These are phyloP conservation scores for Eucalyptus cloeziana DNA, from an alignment of 345 rosid species.

Conservation along the genomic window DNA sequence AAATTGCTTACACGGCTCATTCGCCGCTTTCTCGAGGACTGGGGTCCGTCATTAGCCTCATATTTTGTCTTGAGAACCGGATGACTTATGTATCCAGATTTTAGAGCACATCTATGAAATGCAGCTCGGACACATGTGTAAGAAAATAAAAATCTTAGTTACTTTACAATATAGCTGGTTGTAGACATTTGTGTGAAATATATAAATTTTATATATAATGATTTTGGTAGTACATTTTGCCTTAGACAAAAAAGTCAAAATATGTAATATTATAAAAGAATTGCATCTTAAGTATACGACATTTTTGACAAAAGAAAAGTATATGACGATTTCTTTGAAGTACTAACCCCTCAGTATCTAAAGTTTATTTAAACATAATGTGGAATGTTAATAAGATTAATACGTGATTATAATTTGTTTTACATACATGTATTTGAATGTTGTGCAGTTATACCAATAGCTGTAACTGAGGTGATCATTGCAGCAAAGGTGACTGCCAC, in stretches of 20 bases:
- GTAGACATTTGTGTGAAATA: neutral
- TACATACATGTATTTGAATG: neutral
- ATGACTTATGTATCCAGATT: neutral
- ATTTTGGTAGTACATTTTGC: neutral
- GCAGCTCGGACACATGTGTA: neutral
- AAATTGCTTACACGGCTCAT: neutral
- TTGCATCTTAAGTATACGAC: neutral
- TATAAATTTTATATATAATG: neutral
- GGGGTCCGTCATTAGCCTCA: neutral
- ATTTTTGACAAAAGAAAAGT: neutral
- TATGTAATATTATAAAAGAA: neutral
- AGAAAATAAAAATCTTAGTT: neutral
- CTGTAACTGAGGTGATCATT: neutral
- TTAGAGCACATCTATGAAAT: neutral
- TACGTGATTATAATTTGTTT: neutral
- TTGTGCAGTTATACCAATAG: neutral
- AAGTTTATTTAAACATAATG: neutral
- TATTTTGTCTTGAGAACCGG: neutral
- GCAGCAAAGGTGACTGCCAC: rapidly evolving
- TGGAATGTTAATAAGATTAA: neutral
- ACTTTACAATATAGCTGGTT: neutral
- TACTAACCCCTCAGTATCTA: neutral
- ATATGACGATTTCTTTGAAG: neutral
- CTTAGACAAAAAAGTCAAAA: neutral
- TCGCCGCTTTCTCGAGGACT: neutral